Evolutionary conservation across 2,329 filamentous ascomycete genomes (phyloP).

Genomic region (Cadophora malorum): DNA sequence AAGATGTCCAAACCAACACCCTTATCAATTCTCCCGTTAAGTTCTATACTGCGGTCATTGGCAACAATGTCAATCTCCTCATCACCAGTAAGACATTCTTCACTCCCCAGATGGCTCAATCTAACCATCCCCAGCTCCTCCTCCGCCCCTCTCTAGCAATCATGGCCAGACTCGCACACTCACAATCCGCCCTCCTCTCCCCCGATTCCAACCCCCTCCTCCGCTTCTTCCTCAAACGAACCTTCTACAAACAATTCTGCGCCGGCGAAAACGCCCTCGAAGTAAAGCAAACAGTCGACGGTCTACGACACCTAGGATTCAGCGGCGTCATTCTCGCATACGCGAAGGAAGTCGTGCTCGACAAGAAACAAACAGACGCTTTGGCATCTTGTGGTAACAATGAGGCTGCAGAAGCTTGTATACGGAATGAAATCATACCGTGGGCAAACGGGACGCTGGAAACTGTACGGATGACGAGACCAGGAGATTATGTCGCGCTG

Average conservation of each 20-base stretch:
- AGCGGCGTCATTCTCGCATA: constrained; percentile 85
- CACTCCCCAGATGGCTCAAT: neutral
- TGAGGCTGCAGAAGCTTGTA: constrained; percentile 54
- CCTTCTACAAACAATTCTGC: constrained; percentile 92
- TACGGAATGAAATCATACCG: constrained; percentile 66
- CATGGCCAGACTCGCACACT: constrained; percentile 73
- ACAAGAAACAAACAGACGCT: constrained; percentile 56
- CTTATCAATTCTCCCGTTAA: constrained; percentile 70
- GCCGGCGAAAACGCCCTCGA: constrained; percentile 77
- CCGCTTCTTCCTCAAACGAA: constrained; percentile 74
- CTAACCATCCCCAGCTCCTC: constrained; percentile 54
- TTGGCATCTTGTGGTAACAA: constrained; percentile 54
- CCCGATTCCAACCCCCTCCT: constrained; percentile 79
- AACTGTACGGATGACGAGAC: constrained; percentile 64
- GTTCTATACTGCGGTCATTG: constrained; percentile 71
- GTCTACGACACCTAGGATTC: constrained; percentile 77
- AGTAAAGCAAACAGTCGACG: constrained; percentile 67
- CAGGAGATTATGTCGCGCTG: constrained; percentile 60
- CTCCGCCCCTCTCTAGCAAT: constrained; percentile 72
- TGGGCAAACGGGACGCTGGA: constrained; percentile 80
- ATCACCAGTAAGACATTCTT: constrained; percentile 53
- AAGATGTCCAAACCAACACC: constrained; percentile 48
- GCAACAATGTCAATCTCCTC: constrained; percentile 74
- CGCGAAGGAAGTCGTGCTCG: constrained; percentile 79
- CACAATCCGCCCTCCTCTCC: constrained; percentile 69